phyloP scores from a whole-genome alignment of 2,329 filamentous ascomycete genomes.

The Magnaporthiopsis poae region DNA sequence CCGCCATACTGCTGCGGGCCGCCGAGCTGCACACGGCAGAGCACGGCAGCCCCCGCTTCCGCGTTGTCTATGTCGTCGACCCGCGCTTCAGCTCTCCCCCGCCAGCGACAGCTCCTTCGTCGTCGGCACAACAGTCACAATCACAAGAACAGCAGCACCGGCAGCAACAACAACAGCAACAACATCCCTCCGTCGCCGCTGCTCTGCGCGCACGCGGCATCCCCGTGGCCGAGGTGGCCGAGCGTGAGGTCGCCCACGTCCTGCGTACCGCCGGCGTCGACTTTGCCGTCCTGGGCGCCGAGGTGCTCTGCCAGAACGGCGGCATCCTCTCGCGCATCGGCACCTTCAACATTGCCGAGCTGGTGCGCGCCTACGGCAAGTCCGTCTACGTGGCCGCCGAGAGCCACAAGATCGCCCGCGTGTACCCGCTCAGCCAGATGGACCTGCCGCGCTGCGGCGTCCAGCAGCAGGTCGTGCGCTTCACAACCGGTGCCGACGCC shows the following conservation, averaged over 20 bases:
- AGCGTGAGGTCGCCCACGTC: conserved; percentile 68
- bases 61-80: conserved; percentile 69
- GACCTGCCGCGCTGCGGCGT: conserved; percentile 56
- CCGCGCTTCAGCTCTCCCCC: conserved; percentile 27
- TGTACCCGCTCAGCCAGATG: conserved; percentile 73
- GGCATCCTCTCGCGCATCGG: conserved; percentile 85
- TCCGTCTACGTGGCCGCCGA: conserved; percentile 86
- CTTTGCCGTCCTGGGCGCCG: conserved; percentile 57
- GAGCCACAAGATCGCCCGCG: conserved; percentile 89
- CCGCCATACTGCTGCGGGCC: conserved; percentile 64
- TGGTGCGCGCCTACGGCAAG: conserved; percentile 56
- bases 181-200: conserved; percentile 28
- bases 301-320: conserved; percentile 88
- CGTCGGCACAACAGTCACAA: conserved; percentile 50
- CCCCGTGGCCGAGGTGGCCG: conserved; percentile 70
- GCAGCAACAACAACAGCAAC: not conserved
- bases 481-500: conserved; percentile 46
- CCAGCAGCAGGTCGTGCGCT: conserved; percentile 69
- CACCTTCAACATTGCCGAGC: conserved; percentile 71
- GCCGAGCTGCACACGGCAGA: conserved; percentile 48
- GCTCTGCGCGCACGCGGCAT: conserved; percentile 65
- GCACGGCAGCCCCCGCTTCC: conserved; percentile 56
- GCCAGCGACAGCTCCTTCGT: conserved; percentile 9
- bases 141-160: conserved; percentile 32
- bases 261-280: conserved; percentile 58